Base-by-base conservation (phyloP, 2,329 filamentous ascomycete species). In the Diplodia corticola region DNA sequence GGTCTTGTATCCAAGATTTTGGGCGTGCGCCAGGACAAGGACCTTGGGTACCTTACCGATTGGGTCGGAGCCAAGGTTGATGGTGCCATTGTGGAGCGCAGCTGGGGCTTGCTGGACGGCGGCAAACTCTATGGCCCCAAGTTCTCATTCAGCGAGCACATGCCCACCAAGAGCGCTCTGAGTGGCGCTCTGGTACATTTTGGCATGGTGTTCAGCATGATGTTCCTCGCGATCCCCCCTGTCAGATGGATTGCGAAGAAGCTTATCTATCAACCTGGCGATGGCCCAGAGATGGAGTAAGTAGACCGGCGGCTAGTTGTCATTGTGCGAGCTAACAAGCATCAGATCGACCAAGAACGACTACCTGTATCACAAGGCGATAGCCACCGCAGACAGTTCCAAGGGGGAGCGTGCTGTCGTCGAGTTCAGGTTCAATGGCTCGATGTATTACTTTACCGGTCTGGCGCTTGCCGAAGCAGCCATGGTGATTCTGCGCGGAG, bases 401-500 rank as follows among this genome's bases (percentile, higher is more conserved):
- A 77, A 76, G 24, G 75, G 78, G 20, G 79, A 86, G 77, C 81
- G 84, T 71, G 88, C 86, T 0, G 83, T 82, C 59, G 84, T 82
- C 63, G 83, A 82, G 63, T 83, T 86, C 48, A 80, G 82, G 70
- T 88, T 82, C 69, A 76, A 82, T 4, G 89, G 90, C 3, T 85
- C 85, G 70, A 81, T 88, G 73, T 94, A 93, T 75, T 78, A 80
- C n/a, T 77, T 91, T 61, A 92, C 90, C 4, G 91, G 84, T 0
- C 73, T 88, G 20, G 81, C 89, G 30, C 73, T 91, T 15, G 83
- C 84, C 1, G 83, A 92, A 71, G 90, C 85, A 13, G 90, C 89
- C 4, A 78, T 85, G 46, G 87, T 87, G 0, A 80, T 93, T 35
- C 78, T 92, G 17, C 82, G 73, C 33, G 63, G 78, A 3, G 71